Percentiles rank a stretch among this genome's conserved stretches.
phyloP scores from a whole-genome alignment of 1,284 basidiomycete genomes.

The Athelia psychrophila region DNA sequence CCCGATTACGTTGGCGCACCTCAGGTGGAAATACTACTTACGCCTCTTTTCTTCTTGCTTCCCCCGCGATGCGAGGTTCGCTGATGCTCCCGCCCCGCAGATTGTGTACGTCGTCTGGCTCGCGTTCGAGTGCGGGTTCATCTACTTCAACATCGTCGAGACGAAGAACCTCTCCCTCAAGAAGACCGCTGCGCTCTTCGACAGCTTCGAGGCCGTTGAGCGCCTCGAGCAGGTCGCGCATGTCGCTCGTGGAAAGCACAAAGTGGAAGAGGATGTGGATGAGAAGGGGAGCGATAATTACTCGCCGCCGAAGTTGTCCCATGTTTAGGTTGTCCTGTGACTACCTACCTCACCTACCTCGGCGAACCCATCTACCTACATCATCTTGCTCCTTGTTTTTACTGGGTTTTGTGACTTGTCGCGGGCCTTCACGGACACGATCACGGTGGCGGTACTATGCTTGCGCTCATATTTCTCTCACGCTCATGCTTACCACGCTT shows the following conservation, averaged over 20 bases:
- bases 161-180: constrained; percentile 72
- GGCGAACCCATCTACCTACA: too few species aligned
- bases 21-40: constrained; percentile 68
- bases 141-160: constrained; percentile 68
- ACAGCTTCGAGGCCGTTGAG: constrained; percentile 54
- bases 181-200: constrained; percentile 74
- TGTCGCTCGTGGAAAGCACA: constrained; percentile 7
- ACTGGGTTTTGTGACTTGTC: too few species aligned
- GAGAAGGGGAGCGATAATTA: too few species aligned
- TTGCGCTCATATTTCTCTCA: too few species aligned
- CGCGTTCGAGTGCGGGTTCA: constrained; percentile 56
- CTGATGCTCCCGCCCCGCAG: constrained; percentile 21
- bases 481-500: too few species aligned
- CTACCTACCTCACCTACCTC: too few species aligned
- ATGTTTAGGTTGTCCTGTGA: too few species aligned
- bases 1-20: constrained; percentile 59
- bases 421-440: too few species aligned
- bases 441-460: too few species aligned
- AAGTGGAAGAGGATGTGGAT: constrained; percentile 25
- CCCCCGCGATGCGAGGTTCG: neutral
- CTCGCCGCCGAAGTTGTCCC: too few species aligned
- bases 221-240: constrained; percentile 34
- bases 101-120: constrained; percentile 71
- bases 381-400: too few species aligned
- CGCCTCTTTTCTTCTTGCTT: constrained; percentile 14